Conservation (phyloP, 352 stramenopile genomes). For the Pythium diclinum region DNA sequence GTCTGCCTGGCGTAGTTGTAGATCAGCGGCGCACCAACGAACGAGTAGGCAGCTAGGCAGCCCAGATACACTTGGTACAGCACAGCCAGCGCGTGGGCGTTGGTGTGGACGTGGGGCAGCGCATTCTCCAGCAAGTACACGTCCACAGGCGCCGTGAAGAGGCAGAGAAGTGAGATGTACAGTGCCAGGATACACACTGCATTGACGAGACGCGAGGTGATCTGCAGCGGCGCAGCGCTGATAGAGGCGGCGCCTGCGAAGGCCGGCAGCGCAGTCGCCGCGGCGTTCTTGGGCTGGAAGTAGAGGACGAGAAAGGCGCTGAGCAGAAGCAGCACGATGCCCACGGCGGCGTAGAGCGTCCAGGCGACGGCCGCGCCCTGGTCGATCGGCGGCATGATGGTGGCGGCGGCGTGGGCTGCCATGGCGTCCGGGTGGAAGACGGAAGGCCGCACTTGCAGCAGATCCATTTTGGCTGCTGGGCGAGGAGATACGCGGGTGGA, state of each 20-base stretch:
- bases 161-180: slow-evolving; percentile 65
- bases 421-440: slow-evolving; percentile 11
- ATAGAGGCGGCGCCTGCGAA: slow-evolving; percentile 57
- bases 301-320: slow-evolving; percentile 57
- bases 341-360: slow-evolving; percentile 64
- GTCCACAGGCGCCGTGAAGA: slow-evolving; percentile 79
- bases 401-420: neutral
- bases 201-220: slow-evolving; percentile 72
- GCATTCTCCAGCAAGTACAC: slow-evolving; percentile 76
- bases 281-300: slow-evolving; percentile 56
- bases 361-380: slow-evolving; percentile 44
- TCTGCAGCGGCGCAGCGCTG: slow-evolving; percentile 50
- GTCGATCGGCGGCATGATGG: slow-evolving; percentile 16
- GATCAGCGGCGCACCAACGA: slow-evolving; percentile 66
- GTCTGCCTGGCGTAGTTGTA: slow-evolving; percentile 85
- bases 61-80: slow-evolving; percentile 79
- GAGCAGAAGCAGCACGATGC: slow-evolving; percentile 48
- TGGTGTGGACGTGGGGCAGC: slow-evolving; percentile 55
- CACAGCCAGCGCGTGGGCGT: slow-evolving; percentile 44
- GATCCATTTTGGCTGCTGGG: neutral
- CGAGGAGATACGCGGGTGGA: neutral
- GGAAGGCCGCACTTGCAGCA: neutral
- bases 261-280: slow-evolving; percentile 46
- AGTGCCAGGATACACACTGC: slow-evolving; percentile 64
- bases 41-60: slow-evolving; percentile 56